phyloP scores from a whole-genome alignment of 2,329 filamentous ascomycete species.

The Nannizziopsis barbatae region DNA sequence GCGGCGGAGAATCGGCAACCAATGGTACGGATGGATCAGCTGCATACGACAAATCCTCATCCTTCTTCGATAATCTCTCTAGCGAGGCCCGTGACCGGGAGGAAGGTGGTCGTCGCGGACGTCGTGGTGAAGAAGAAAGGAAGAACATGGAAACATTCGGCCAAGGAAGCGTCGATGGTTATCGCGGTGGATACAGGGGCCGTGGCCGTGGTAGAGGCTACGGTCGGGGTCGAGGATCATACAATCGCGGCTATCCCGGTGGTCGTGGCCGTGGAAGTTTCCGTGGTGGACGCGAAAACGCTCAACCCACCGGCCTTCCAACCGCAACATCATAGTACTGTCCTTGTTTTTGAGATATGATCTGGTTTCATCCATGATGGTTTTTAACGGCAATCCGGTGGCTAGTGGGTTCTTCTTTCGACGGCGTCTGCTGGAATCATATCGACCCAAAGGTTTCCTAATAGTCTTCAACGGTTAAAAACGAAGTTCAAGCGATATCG shows the following conservation, averaged over 20 bases:
- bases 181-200: constrained; percentile 67
- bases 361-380: neutral
- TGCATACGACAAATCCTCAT: constrained; percentile 75
- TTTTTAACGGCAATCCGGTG: neutral
- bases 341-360: too few species aligned
- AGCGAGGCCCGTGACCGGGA: constrained; percentile 84
- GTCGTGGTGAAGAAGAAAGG: constrained; percentile 83
- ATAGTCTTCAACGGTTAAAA: neutral
- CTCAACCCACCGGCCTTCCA: constrained; percentile 31
- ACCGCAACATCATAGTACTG: constrained; percentile 10
- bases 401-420: neutral
- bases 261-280: constrained; percentile 35
- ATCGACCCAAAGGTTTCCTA: neutral
- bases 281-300: constrained; percentile 31
- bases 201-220: constrained; percentile 49
- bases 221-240: constrained; percentile 39
- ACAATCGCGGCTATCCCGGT: constrained; percentile 38
- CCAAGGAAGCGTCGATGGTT: constrained; percentile 86
- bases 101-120: constrained; percentile 61
- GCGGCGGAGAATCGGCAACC: constrained; percentile 33
- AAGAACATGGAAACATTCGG: constrained; percentile 98
- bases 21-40: constrained; percentile 28
- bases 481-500: neutral
- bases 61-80: constrained; percentile 98
- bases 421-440: neutral